phyloP scores from a whole-genome alignment of 495 filamentous ascomycete genomes.

The Alectoria sarmentosa region DNA sequence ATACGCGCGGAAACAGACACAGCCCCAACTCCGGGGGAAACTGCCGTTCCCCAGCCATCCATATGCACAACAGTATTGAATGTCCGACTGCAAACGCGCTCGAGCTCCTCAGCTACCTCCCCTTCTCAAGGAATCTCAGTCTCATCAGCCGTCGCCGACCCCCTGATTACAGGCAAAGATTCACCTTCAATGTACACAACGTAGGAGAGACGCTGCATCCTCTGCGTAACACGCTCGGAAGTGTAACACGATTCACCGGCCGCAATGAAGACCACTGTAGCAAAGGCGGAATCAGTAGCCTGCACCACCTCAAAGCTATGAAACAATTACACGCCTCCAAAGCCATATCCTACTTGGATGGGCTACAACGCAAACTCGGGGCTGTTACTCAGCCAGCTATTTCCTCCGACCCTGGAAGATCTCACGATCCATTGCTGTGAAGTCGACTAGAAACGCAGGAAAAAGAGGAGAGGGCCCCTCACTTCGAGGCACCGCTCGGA shows the following conservation, averaged over 20 bases:
- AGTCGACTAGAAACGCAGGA: neutral
- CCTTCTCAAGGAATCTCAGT: neutral
- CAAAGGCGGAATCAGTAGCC: neutral
- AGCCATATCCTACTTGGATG: neutral
- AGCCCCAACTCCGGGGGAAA: neutral
- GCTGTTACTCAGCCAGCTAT: neutral
- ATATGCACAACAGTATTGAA: neutral
- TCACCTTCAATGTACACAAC: neutral
- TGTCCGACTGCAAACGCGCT: neutral
- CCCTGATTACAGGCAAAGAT: neutral
- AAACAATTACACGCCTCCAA: neutral
- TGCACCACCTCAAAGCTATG: neutral
- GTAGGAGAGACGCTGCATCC: neutral
- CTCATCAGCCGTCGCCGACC: neutral
- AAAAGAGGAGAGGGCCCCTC: neutral
- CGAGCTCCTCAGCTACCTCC: neutral
- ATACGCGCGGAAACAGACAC: neutral
- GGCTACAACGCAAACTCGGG: neutral
- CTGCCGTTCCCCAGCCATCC: neutral
- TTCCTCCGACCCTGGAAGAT: neutral
- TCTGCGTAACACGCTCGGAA: neutral
- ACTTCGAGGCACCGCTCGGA: neutral
- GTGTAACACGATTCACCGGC: neutral
- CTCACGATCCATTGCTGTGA: neutral
- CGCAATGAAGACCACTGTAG: neutral